Percentiles rank a stretch among this genome's conserved stretches.
phyloP scores from a whole-genome alignment of 805 yeast genomes.

The Pichia deserticola region DNA sequence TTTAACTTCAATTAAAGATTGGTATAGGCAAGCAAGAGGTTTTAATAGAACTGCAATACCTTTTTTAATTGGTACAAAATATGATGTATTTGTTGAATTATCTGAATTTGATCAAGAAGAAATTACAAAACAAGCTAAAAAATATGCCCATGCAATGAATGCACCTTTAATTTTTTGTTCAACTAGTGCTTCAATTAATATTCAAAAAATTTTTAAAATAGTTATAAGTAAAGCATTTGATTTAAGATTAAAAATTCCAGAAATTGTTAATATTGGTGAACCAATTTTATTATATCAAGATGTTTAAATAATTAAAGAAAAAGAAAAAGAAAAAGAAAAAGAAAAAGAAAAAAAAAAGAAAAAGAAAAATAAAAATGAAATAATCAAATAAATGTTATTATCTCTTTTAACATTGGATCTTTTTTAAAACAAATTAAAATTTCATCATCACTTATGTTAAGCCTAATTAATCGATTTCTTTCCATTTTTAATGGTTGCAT shows the following conservation, averaged over 20 bases:
- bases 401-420: conserved; percentile 40
- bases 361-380: no score
- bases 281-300: conserved; percentile 68
- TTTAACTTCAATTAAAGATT: conserved; percentile 79
- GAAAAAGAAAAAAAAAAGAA: no score
- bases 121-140: conserved; percentile 72
- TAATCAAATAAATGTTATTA: conserved; percentile 10
- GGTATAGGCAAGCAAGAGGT: conserved; percentile 91
- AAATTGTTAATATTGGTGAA: conserved; percentile 80
- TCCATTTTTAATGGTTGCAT: conserved; percentile 66
- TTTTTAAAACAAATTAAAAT: conserved; percentile 49
- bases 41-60: conserved; percentile 89
- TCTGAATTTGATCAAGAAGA: conserved; percentile 77
- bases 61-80: conserved; percentile 86
- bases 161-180: conserved; percentile 82
- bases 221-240: conserved; percentile 88
- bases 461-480: conserved; percentile 52
- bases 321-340: no score
- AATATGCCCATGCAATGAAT: conserved; percentile 84
- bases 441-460: conserved; percentile 68
- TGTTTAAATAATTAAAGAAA: conserved; percentile 6
- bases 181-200: conserved; percentile 84
- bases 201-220: conserved; percentile 88
- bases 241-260: conserved; percentile 73
- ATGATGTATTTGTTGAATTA: conserved; percentile 76